These are phyloP conservation scores for Colletotrichum salicis DNA, from an alignment of 2,329 filamentous ascomycete species.

Conservation along the genomic window DNA sequence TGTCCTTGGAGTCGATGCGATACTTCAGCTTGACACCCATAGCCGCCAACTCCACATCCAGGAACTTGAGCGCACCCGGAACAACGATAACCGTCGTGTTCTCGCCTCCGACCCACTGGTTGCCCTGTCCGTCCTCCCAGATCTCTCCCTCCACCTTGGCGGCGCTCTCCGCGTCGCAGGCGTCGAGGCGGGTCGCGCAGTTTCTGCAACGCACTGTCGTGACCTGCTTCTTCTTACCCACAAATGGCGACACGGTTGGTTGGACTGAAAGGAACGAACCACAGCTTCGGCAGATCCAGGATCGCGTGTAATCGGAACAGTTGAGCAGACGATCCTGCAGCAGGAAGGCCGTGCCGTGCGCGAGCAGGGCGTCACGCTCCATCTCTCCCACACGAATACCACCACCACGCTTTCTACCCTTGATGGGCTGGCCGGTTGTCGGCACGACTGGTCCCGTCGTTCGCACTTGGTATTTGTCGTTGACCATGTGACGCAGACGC, in stretches of 20 bases:
- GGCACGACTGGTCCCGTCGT: constrained; percentile 93
- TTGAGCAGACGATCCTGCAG: constrained; percentile 96
- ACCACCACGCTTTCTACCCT: constrained; percentile 94
- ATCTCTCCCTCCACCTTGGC: constrained; percentile 74
- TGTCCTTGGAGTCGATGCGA: constrained; percentile 72
- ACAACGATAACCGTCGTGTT: constrained; percentile 93
- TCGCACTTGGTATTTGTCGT: constrained; percentile 98
- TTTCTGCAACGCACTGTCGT: constrained; percentile 81
- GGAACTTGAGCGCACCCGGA: constrained; percentile 88
- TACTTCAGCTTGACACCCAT: constrained; percentile 98
- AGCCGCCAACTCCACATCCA: constrained; percentile 93
- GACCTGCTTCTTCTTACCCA: constrained; percentile 72
- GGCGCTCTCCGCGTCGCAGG: constrained; percentile 66
- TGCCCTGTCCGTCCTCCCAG: constrained; percentile 92
- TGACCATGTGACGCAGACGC: constrained; percentile 98
- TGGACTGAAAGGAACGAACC: constrained; percentile 92
- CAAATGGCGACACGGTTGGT: constrained; percentile 76
- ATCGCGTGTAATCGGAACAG: constrained; percentile 91
- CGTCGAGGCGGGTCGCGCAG: constrained; percentile 74
- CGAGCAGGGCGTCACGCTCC: constrained; percentile 95
- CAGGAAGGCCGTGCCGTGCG: constrained; percentile 94
- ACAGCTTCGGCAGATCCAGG: constrained; percentile 89
- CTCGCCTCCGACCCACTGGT: constrained; percentile 86
- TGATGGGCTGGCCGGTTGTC: constrained; percentile 94
- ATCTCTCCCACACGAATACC: constrained; percentile 99